Base-by-base conservation (phyloP, 176 grass and related monocot species). In the Canna indica region DNA sequence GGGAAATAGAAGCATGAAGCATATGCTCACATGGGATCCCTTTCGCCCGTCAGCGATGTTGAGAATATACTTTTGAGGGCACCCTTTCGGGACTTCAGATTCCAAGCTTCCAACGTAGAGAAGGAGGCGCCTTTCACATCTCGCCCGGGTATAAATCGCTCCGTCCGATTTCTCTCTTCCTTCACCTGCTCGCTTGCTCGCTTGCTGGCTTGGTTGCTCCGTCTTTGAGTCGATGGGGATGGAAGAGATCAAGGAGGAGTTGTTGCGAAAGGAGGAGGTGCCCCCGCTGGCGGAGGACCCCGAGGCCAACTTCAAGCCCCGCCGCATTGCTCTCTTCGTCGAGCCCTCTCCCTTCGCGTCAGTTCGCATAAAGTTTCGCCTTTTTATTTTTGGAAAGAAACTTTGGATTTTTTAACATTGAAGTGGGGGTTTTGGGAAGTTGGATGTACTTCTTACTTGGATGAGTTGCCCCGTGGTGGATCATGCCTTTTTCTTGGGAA, bases 331-430 rank as follows among this genome's bases (percentile, higher is more conserved):
- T 29, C 86, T 99, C 57, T 94, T 90, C 80, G 67, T 94, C 75
- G 90, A 99, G 82, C 90, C 95, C 15, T 99, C 95, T 39, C 86
- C 94, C 34, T 99, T 99, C 59, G 86, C 89, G 86, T 93, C 47
- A 73, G 89, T 90, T 39, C 4, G 34, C 12, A 5, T 7, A 35
- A 12, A 10, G 28, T n/a, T n/a, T 70, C 14, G 28, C 68, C 26
- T 70, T 48, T 8, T 50, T 9, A 17, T 22, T 13, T 70, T 48
- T 70, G 9, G 3, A 12, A 20, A 25, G 25, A 5, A 5, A 22
- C 22, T 57, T 8, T 38, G 62, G 29, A 1, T 32, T 17, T 16
- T 1, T 16, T 26, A 11, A 22, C 53, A n/a, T 25, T 57, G 17
- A 1, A n/a, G 52, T n/a, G 17, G n/a, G 17, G n/a, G 9, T 41